These are phyloP conservation scores for Teunomyces pallodes DNA, from an alignment of 805 yeast genomes.

Conservation along the genomic window DNA sequence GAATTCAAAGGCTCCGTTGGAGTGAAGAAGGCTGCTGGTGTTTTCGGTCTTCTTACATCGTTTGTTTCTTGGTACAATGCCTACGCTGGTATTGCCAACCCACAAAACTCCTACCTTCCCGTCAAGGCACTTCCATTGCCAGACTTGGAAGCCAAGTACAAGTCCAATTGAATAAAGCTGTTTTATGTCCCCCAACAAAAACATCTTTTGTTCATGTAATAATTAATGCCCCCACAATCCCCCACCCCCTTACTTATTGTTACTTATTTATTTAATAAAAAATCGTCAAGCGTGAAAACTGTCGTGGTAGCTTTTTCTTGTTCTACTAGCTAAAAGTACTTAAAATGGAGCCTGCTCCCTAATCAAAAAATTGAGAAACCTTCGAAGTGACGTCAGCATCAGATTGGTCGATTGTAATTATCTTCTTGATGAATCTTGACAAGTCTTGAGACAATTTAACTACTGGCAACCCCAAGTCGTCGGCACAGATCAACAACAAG, in stretches of 20 bases:
- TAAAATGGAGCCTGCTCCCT: slow-evolving; percentile 2
- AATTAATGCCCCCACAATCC: neutral
- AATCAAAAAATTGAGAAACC: slow-evolving; percentile 19
- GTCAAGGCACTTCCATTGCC: slow-evolving; percentile 55
- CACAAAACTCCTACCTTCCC: slow-evolving; percentile 59
- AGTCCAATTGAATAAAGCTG: neutral
- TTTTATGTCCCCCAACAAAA: neutral
- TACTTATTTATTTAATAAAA: slow-evolving; percentile 3
- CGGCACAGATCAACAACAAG: slow-evolving; percentile 38
- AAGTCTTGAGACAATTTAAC: slow-evolving; percentile 32
- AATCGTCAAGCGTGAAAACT: slow-evolving; percentile 1
- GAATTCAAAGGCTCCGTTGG: slow-evolving; percentile 28
- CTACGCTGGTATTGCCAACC: slow-evolving; percentile 50
- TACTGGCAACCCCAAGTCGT: slow-evolving; percentile 37
- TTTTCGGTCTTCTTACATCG: slow-evolving; percentile 41
- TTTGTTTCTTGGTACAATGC: slow-evolving; percentile 47
- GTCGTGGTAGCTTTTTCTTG: neutral
- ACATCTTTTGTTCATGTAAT: neutral
- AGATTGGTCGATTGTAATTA: slow-evolving; percentile 27
- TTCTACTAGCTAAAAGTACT: neutral
- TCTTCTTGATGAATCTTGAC: slow-evolving; percentile 35
- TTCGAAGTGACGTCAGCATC: slow-evolving; percentile 20
- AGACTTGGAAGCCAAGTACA: slow-evolving; percentile 13
- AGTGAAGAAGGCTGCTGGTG: slow-evolving; percentile 39
- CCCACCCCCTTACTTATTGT: neutral